Conservation (phyloP, 1,284 basidiomycete species). For the Moesziomyces globuligerus region DNA sequence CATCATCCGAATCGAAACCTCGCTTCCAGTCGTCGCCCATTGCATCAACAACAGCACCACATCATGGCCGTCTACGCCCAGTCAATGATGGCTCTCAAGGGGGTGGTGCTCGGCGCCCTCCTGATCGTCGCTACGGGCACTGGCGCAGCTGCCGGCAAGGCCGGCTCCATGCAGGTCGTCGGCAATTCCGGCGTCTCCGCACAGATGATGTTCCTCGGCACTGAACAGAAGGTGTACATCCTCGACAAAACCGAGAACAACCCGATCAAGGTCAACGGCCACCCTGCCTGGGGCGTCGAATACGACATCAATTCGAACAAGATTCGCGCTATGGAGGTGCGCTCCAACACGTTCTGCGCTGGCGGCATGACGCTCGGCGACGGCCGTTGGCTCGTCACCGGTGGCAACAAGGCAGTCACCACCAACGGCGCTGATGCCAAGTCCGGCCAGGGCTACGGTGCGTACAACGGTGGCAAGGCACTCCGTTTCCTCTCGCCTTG, state of each 20-base stretch:
- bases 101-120: conserved; percentile 22
- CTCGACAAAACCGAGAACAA: conserved; percentile 65
- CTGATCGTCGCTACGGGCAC: conserved; percentile 12
- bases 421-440: conserved; percentile 45
- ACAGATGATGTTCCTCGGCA: conserved; percentile 62
- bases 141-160: conserved; percentile 25
- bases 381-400: conserved; percentile 54
- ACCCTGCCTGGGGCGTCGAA: conserved; percentile 57
- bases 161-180: conserved; percentile 49
- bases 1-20: too few relatives aligned
- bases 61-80: conserved; percentile 11
- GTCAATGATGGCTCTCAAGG: conserved; percentile 15
- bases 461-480: conserved; percentile 54
- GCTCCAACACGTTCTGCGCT: conserved; percentile 63
- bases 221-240: conserved; percentile 56
- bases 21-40: neutral
- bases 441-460: conserved; percentile 40
- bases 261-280: conserved; percentile 40
- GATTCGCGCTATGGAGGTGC: conserved; percentile 46
- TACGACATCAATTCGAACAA: conserved; percentile 53
- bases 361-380: conserved; percentile 56
- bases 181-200: conserved; percentile 59
- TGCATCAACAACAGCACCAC: neutral
- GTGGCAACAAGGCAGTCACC: conserved; percentile 59
- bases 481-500: conserved; percentile 51